Percentiles rank a stretch among this genome's conserved stretches.
These are phyloP conservation scores for Hypoxylon lenormandii DNA, from an alignment of 495 filamentous ascomycete genomes.

Conservation along the genomic window DNA sequence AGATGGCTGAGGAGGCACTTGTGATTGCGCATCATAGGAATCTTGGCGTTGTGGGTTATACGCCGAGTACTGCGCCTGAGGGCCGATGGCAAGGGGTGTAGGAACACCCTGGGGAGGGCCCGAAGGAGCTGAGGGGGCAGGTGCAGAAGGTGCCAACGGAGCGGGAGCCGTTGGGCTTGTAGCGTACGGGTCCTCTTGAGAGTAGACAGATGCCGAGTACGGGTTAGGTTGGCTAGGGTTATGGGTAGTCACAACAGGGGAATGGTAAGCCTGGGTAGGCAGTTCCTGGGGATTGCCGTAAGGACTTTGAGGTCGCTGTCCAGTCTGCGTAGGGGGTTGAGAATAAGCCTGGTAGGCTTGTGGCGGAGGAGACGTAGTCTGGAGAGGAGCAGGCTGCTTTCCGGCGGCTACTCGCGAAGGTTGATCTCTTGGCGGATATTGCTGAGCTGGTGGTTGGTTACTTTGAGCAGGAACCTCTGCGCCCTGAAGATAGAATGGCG, in stretches of 20 bases:
- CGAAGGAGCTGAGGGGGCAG: slow-evolving; percentile 44
- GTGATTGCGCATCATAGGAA: slow-evolving; percentile 50
- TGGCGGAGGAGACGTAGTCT: slow-evolving; percentile 58
- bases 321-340: slow-evolving; percentile 58
- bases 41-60: slow-evolving; percentile 61
- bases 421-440: slow-evolving; percentile 57
- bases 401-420: slow-evolving; percentile 58
- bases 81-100: slow-evolving; percentile 44
- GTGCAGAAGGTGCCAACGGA: slow-evolving; percentile 37
- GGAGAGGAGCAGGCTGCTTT: slow-evolving; percentile 62
- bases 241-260: slow-evolving; percentile 73
- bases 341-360: slow-evolving; percentile 59
- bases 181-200: slow-evolving; percentile 67
- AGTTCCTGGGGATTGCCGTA: slow-evolving; percentile 85
- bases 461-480: slow-evolving; percentile 58
- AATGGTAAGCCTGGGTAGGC: slow-evolving; percentile 85
- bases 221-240: slow-evolving; percentile 59
- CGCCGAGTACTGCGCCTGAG: slow-evolving; percentile 57
- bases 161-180: slow-evolving; percentile 49
- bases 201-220: slow-evolving; percentile 71
- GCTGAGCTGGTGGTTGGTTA: slow-evolving; percentile 47
- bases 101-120: slow-evolving; percentile 45
- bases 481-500: slow-evolving; percentile 62
- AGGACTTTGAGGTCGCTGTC: slow-evolving; percentile 73
- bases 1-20: slow-evolving; percentile 60